Conservation (phyloP, 2,329 filamentous ascomycete species). For the Aquanectria penicillioides region DNA sequence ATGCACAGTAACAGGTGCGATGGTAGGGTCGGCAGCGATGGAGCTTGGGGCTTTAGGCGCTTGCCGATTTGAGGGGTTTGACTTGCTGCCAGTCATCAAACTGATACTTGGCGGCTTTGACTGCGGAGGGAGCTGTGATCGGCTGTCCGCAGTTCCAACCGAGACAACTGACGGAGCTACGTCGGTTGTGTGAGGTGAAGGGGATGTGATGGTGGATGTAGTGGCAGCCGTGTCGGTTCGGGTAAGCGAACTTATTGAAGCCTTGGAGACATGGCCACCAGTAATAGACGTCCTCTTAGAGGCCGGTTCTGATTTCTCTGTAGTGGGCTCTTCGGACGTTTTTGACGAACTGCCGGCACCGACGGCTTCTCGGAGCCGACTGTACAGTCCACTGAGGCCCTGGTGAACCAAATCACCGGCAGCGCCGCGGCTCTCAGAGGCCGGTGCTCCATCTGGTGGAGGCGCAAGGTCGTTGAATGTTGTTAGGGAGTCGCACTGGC, state of each 20-base stretch:
- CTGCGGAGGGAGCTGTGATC: slow-evolving; percentile 52
- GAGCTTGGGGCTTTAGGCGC: slow-evolving; percentile 55
- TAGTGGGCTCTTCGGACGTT: slow-evolving; percentile 44
- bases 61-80: slow-evolving; percentile 51
- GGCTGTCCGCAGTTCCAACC: slow-evolving; percentile 50
- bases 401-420: slow-evolving; percentile 82
- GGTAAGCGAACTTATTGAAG: slow-evolving; percentile 52
- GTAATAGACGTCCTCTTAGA: slow-evolving; percentile 56
- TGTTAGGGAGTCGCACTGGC: slow-evolving; percentile 83
- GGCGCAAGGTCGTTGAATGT: slow-evolving; percentile 94
- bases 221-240: slow-evolving; percentile 52
- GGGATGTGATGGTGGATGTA: slow-evolving; percentile 44
- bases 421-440: slow-evolving; percentile 74
- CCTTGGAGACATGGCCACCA: slow-evolving; percentile 53
- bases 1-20: slow-evolving; percentile 62
- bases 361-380: slow-evolving; percentile 84
- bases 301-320: slow-evolving; percentile 44
- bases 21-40: slow-evolving; percentile 54
- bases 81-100: slow-evolving; percentile 57
- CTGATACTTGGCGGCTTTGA: slow-evolving; percentile 61
- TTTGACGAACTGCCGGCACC: slow-evolving; percentile 67
- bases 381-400: slow-evolving; percentile 90
- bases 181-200: slow-evolving; percentile 45
- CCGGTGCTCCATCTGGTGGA: slow-evolving; percentile 67
- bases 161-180: slow-evolving; percentile 49